phyloP scores from a whole-genome alignment of 2,329 filamentous ascomycete genomes.

The Penicillium expansum region DNA sequence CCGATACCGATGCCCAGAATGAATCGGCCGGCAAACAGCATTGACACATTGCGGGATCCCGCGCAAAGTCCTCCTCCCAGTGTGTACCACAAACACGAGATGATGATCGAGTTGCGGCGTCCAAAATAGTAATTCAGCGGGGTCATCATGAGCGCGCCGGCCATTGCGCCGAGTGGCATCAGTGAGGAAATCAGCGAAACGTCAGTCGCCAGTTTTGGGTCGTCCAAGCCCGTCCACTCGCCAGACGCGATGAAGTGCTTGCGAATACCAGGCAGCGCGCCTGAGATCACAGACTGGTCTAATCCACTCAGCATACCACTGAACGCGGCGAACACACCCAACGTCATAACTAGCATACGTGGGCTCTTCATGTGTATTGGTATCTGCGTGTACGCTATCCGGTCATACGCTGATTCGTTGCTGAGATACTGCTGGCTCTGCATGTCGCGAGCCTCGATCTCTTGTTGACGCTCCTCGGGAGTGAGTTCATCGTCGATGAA shows the following conservation, averaged over 20 bases:
- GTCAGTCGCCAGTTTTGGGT: background rate
- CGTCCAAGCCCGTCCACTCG: background rate
- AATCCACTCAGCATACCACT: background rate
- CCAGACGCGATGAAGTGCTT: background rate
- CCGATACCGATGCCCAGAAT: background rate
- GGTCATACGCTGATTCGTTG: background rate
- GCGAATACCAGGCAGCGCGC: background rate
- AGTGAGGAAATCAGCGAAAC: background rate
- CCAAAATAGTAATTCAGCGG: background rate
- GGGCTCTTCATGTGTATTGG: background rate
- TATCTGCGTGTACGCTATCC: background rate
- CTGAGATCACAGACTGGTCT: background rate
- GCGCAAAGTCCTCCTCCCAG: background rate
- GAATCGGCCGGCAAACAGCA: background rate
- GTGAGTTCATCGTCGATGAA: background rate
- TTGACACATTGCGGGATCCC: background rate
- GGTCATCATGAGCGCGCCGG: background rate
- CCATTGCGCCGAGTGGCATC: background rate
- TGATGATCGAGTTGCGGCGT: background rate
- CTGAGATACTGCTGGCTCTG: background rate
- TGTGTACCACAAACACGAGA: background rate
- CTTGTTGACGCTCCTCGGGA: background rate
- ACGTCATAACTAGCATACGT: background rate
- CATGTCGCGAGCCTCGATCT: background rate
- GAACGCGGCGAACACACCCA: background rate